Percentiles rank a stretch among this genome's conserved stretches.
Conservation (phyloP, 306 rosid species). For the Senna siamea region DNA sequence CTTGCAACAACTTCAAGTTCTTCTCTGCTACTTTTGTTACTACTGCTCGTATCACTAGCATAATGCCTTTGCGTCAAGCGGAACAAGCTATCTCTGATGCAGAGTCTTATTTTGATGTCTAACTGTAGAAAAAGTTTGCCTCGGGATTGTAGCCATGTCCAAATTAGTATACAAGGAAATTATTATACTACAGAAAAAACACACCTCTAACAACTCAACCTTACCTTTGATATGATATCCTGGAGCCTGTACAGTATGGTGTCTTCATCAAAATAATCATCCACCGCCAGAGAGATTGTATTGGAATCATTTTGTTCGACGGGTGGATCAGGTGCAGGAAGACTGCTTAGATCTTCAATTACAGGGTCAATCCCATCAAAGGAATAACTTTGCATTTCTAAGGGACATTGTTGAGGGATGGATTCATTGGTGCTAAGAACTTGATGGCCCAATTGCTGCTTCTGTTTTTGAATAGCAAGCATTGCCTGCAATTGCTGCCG, state of each 20-base stretch:
- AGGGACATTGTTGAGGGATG: constrained; percentile 46
- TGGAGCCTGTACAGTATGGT: constrained; percentile 68
- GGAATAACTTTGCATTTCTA: constrained; percentile 57
- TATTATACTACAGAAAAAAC: constrained; percentile 27
- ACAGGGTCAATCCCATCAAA: constrained; percentile 56
- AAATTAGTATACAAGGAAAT: constrained; percentile 43
- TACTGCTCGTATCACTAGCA: constrained; percentile 64
- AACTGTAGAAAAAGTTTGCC: constrained; percentile 70
- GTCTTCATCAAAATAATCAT: constrained; percentile 67
- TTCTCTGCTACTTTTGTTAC: constrained; percentile 61
- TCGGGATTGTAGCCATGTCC: constrained; percentile 51
- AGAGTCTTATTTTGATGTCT: constrained; percentile 73
- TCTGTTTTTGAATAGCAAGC: constrained; percentile 93
- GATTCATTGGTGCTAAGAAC: constrained; percentile 49
- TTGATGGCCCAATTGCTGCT: constrained; percentile 70
- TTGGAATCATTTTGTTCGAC: constrained; percentile 74
- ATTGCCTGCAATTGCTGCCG: constrained; percentile 95
- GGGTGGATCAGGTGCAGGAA: constrained; percentile 56
- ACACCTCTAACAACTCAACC: constrained; percentile 43
- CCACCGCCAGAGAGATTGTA: constrained; percentile 59
- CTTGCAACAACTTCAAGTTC: constrained; percentile 55
- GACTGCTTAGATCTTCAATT: constrained; percentile 55
- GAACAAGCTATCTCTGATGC: constrained; percentile 87
- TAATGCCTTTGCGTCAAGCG: constrained; percentile 84
- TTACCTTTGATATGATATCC: constrained; percentile 78